Evolutionary conservation across 2,329 filamentous ascomycete species (phyloP), one percentile per base, ranked within the genome.

Genomic region (Colletotrichum karsti): DNA sequence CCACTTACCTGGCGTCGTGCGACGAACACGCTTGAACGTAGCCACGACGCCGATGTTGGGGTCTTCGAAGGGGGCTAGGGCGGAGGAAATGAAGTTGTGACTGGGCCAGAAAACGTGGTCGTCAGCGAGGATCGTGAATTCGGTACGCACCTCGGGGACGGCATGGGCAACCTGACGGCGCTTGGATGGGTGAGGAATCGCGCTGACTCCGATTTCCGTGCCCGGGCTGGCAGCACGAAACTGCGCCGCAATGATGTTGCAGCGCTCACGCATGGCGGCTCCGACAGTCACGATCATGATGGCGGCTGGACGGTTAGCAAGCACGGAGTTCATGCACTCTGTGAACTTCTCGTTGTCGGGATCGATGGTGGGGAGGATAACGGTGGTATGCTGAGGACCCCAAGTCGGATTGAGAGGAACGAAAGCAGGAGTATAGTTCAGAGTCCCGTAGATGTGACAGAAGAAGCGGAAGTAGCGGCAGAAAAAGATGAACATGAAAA

Each of bases 51-150:
- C 88, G 1, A 90, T 83, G 0, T 70, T 62, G 1, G 71, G 60
- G 33, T 89, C 77, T 51, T 82, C 76, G 26, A 85, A 85, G 0
- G 83, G 78, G 0, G 83, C 81, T 0, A 88, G 74, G 1, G 84
- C 69, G 0, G 80, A 75, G 0, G 72, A 50, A 1, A 89, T 76
- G 67, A 87, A 85, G 1, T 68, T 67, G 0, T 69, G 33, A 4
- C 71, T 72, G 1, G 79, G 78, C 86, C 85, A 88, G 71, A 85
- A 82, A 15, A 87, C 85, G 69, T 87, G 84, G 73, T 88, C 86
- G 67, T 89, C 87, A 13, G 81, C 77, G 2, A 85, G 74, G 7
- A 87, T 76, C 0, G 81, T 81, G 57, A 89, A 78, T 1, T 72
- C 7, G 0, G 85, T 86, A 0, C 70, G 51, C 37, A 84, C 76